A percentile compares a stretch with the other conserved stretches of the same genome.
These are phyloP conservation scores for Cladosporium velox DNA, from an alignment of 2,329 filamentous ascomycete genomes.

Conservation along the genomic window DNA sequence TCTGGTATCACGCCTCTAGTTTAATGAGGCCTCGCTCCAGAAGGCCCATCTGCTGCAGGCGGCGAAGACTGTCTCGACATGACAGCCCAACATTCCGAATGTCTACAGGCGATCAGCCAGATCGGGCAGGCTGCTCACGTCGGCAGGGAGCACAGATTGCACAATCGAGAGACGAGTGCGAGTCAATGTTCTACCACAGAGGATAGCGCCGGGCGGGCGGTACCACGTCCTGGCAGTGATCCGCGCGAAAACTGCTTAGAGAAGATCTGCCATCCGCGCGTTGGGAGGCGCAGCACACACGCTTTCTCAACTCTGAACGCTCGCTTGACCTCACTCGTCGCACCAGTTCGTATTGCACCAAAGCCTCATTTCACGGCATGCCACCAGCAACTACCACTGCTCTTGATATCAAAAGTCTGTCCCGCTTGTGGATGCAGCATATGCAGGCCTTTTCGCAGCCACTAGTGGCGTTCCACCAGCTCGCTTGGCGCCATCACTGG, in stretches of 20 bases:
- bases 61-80: not conserved
- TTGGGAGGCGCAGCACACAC: conserved; percentile 18
- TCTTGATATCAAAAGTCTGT: not conserved
- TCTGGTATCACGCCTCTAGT: not conserved
- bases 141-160: not conserved
- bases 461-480: not conserved
- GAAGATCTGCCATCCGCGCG: conserved; percentile 17
- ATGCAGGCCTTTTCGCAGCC: not conserved
- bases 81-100: not conserved
- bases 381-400: not conserved
- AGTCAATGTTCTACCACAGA: conserved; percentile 18
- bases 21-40: not conserved
- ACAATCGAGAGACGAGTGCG: conserved; percentile 1
- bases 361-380: conserved; percentile 10
- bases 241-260: conserved; percentile 12
- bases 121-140: not conserved
- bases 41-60: not conserved
- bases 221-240: conserved; percentile 17
- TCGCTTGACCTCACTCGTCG: conserved; percentile 15
- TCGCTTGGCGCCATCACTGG: conserved; percentile 13
- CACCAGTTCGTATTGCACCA: conserved; percentile 8
- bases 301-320: not conserved
- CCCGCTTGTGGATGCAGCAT: not conserved
- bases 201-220: conserved; percentile 15
- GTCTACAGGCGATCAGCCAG: not conserved